phyloP scores from a whole-genome alignment of 2,329 filamentous ascomycete species.

The Lizonia empirigonia region DNA sequence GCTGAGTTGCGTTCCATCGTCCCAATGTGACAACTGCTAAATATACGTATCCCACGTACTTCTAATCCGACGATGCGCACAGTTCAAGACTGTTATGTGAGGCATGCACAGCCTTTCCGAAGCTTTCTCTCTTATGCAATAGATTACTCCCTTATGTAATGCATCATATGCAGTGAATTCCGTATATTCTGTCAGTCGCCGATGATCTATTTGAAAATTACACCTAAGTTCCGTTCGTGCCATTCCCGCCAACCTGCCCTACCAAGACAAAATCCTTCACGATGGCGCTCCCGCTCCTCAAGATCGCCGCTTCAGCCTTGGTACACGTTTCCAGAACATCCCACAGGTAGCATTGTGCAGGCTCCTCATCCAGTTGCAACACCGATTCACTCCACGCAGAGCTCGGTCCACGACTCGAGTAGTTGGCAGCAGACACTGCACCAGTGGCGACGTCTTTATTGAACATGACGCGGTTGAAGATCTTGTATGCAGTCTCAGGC shows the following conservation, averaged over 20 bases:
- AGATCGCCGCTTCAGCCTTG: constrained; percentile 11
- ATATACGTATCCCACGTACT: too few species aligned
- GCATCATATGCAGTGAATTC: too few species aligned
- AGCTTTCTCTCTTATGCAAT: too few species aligned
- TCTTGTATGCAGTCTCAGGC: constrained; percentile 55
- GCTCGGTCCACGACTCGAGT: constrained; percentile 11
- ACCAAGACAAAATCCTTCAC: constrained; percentile 21
- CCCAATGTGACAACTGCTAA: too few species aligned
- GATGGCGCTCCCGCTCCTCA: constrained; percentile 15
- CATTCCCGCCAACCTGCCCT: background rate
- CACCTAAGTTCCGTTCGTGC: background rate
- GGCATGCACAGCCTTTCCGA: too few species aligned
- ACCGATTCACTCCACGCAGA: constrained; percentile 16
- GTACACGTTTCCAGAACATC: constrained; percentile 17
- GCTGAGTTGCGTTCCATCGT: too few species aligned
- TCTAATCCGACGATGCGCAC: too few species aligned
- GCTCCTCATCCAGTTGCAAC: constrained; percentile 7
- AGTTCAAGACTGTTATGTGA: too few species aligned
- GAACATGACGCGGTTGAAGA: constrained; percentile 55
- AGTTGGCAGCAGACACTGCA: constrained; percentile 2
- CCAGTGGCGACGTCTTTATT: constrained; percentile 55
- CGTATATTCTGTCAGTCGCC: too few species aligned
- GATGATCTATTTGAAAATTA: background rate
- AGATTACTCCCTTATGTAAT: too few species aligned
- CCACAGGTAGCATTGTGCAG: constrained; percentile 21